Conservation (phyloP, 2,329 filamentous ascomycete genomes). For the Aspergillus piperis region DNA sequence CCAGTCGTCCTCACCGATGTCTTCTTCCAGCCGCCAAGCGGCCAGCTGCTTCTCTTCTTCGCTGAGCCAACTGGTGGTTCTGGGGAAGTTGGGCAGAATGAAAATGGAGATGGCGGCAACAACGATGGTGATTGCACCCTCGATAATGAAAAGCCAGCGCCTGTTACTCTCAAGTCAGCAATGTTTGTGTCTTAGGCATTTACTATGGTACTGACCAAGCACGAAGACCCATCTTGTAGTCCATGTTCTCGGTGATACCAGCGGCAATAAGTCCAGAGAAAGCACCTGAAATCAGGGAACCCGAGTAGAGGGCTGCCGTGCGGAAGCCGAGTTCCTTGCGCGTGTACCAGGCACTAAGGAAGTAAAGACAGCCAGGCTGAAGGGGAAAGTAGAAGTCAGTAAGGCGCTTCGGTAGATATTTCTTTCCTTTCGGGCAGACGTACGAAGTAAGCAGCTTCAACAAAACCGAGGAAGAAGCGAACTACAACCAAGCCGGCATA, state of each 20-base stretch:
- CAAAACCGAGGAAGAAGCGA: slow-evolving; percentile 49
- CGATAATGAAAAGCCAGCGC: slow-evolving; percentile 69
- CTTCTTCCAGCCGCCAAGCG: slow-evolving; percentile 63
- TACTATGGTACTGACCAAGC: slow-evolving; percentile 53
- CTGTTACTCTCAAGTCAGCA: slow-evolving; percentile 15
- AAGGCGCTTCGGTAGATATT: background rate
- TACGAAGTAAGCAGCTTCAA: slow-evolving; percentile 44
- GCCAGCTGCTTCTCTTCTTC: slow-evolving; percentile 61
- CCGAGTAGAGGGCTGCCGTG: slow-evolving; percentile 57
- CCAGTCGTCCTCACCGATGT: slow-evolving; percentile 67
- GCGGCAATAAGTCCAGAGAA: slow-evolving; percentile 68
- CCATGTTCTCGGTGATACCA: slow-evolving; percentile 67
- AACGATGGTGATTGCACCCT: slow-evolving; percentile 65
- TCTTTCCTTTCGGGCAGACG: slow-evolving; percentile 28
- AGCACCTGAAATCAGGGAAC: slow-evolving; percentile 68
- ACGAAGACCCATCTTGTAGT: slow-evolving; percentile 55
- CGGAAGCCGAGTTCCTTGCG: slow-evolving; percentile 59
- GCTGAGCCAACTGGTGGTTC: slow-evolving; percentile 60
- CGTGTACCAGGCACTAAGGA: slow-evolving; percentile 64
- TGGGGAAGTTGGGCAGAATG: slow-evolving; percentile 68
- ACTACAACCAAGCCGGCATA: slow-evolving; percentile 52
- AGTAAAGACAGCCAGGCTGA: slow-evolving; percentile 48
- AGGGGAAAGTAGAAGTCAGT: slow-evolving; percentile 58
- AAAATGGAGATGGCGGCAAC: slow-evolving; percentile 61
- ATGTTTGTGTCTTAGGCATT: background rate